Conservation (phyloP, 2,329 filamentous ascomycete genomes). For the Diaporthe sp. region DNA sequence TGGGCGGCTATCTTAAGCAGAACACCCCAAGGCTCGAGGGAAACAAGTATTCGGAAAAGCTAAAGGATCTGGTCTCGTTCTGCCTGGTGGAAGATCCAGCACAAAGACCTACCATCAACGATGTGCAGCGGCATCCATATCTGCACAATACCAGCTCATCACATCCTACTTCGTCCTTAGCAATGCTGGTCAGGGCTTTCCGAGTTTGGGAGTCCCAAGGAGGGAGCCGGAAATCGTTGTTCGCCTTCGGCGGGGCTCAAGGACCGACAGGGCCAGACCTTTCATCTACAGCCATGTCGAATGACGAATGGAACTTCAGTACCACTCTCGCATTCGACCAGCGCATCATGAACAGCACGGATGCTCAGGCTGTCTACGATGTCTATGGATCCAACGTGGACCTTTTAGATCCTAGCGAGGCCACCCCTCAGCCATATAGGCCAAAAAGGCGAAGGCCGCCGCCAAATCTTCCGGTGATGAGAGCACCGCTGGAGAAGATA, state of each 20-base stretch:
- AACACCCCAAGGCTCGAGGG: slow-evolving; percentile 79
- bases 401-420: slow-evolving; percentile 57
- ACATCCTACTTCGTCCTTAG: slow-evolving; percentile 75
- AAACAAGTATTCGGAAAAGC: slow-evolving; percentile 75
- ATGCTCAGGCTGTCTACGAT: slow-evolving; percentile 71
- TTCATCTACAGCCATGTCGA: slow-evolving; percentile 59
- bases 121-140: slow-evolving; percentile 79
- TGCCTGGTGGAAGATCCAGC: slow-evolving; percentile 78
- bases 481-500: slow-evolving; percentile 73
- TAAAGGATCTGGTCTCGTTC: slow-evolving; percentile 80
- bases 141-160: slow-evolving; percentile 72
- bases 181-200: slow-evolving; percentile 78
- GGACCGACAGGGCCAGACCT: slow-evolving; percentile 60
- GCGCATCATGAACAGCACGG: slow-evolving; percentile 65
- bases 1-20: slow-evolving; percentile 70
- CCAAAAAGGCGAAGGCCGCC: slow-evolving; percentile 68
- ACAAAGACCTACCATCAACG: slow-evolving; percentile 77
- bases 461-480: slow-evolving; percentile 70
- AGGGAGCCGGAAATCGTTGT: slow-evolving; percentile 76
- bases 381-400: slow-evolving; percentile 69
- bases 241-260: slow-evolving; percentile 71
- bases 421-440: slow-evolving; percentile 54
- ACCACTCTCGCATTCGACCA: slow-evolving; percentile 76
- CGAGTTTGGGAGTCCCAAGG: slow-evolving; percentile 82
- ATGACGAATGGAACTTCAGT: slow-evolving; percentile 78